A percentile compares a stretch with the other conserved stretches of the same genome.
Conservation (phyloP, 139 green algal species). For the Volvox africanus region DNA sequence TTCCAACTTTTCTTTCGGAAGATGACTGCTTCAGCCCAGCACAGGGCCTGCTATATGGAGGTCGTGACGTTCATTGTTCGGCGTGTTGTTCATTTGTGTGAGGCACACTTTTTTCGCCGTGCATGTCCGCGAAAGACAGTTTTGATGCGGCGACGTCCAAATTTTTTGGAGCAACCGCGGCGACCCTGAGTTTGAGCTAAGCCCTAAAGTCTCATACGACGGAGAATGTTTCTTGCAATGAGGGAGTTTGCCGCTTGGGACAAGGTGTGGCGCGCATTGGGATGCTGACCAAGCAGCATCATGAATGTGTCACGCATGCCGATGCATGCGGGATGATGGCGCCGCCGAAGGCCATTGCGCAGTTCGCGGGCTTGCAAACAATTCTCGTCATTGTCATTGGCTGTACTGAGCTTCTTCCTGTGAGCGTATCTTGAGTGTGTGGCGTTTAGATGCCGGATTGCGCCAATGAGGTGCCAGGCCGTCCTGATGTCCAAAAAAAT, state of each 20-base stretch:
- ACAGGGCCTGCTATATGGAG: slow-evolving; percentile 10
- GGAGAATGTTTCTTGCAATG: slow-evolving; percentile 2
- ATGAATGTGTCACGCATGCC: background rate
- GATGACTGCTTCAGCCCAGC: slow-evolving; percentile 3
- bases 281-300: slow-evolving; percentile 1
- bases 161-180: slow-evolving; percentile 14
- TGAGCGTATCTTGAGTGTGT: slow-evolving; percentile 6
- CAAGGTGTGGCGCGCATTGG: background rate
- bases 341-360: background rate
- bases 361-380: background rate
- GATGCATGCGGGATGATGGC: background rate
- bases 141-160: slow-evolving; percentile 14
- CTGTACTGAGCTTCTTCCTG: slow-evolving; percentile 1
- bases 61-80: slow-evolving; percentile 31
- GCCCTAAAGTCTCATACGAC: background rate
- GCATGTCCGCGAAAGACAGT: slow-evolving; percentile 3
- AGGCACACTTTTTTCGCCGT: slow-evolving; percentile 23
- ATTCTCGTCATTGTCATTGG: slow-evolving; percentile 16
- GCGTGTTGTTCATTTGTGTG: slow-evolving; percentile 25
- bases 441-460: background rate
- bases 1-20: slow-evolving; percentile 34
- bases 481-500: background rate
- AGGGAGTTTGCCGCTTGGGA: background rate
- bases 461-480: background rate
- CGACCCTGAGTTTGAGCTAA: slow-evolving; percentile 10